A percentile compares a stretch with the other conserved stretches of the same genome.
phyloP scores from a whole-genome alignment of 208 protist genomes.

The Leishmania braziliensis region DNA sequence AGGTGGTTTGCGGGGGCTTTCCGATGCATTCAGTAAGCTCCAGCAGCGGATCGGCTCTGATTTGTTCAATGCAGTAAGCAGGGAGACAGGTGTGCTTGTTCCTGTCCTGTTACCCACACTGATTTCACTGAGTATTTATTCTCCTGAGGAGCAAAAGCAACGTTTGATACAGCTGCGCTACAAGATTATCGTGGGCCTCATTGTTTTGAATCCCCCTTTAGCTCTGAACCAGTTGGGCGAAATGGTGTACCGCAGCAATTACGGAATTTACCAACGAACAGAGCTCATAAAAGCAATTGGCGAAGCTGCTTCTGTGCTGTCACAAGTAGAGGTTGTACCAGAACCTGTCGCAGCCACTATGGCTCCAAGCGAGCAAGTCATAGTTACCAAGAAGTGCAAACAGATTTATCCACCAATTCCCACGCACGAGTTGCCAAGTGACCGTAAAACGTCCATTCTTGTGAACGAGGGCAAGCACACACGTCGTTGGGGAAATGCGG shows the following conservation, averaged over 20 bases:
- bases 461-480: conserved; percentile 64
- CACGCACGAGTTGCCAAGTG: conserved; percentile 9
- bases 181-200: conserved; percentile 47
- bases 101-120: conserved; percentile 53
- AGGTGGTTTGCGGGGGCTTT: conserved; percentile 53
- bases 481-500: conserved; percentile 63
- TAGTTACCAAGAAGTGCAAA: conserved; percentile 12
- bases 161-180: conserved; percentile 45
- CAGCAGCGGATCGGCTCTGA: conserved; percentile 27
- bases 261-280: conserved; percentile 70
- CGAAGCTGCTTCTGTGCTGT: conserved; percentile 59
- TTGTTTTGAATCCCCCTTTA: conserved; percentile 54
- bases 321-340: conserved; percentile 30
- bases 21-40: conserved; percentile 26
- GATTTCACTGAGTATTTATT: conserved; percentile 60
- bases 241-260: conserved; percentile 65
- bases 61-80: conserved; percentile 22
- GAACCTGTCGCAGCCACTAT: neutral
- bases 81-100: conserved; percentile 49
- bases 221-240: conserved; percentile 43
- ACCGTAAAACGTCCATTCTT: conserved; percentile 33
- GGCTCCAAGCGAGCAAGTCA: neutral
- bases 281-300: conserved; percentile 62
- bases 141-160: conserved; percentile 53
- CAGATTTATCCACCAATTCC: conserved; percentile 77